Percentiles rank a stretch among this genome's conserved stretches.
phyloP scores from a whole-genome alignment of 371 early-diverging fungal genomes.

The Mortierella sp. region DNA sequence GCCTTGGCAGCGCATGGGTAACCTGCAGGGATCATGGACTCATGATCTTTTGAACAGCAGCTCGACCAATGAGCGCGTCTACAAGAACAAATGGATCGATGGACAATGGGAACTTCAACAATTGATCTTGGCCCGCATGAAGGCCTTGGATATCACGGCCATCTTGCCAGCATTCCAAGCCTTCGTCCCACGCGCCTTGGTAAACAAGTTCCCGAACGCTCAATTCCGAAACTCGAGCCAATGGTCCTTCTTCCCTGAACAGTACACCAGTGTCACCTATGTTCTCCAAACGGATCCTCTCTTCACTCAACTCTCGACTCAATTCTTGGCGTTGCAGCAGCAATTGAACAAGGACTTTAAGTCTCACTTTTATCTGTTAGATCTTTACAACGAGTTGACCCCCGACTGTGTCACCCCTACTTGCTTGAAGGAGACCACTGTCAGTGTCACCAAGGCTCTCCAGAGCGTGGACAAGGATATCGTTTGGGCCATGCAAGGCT shows the following conservation, averaged over 20 bases:
- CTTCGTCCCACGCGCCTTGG: conserved; percentile 30
- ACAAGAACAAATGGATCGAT: conserved; percentile 49
- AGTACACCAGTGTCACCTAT: conserved; percentile 42
- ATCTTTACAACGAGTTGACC: conserved; percentile 42
- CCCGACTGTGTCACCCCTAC: conserved; percentile 33
- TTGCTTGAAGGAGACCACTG: conserved; percentile 24
- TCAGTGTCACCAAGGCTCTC: conserved; percentile 27
- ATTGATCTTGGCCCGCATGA: conserved; percentile 26
- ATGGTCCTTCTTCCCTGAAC: conserved; percentile 30
- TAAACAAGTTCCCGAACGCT: conserved; percentile 24
- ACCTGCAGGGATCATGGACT: conserved; percentile 48
- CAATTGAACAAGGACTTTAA: conserved; percentile 25
- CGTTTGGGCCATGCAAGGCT: conserved; percentile 51
- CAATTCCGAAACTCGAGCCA: conserved; percentile 29
- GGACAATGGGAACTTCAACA: conserved; percentile 44
- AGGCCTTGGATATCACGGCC: conserved; percentile 26
- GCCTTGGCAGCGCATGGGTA: conserved; percentile 54
- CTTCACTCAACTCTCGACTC: conserved; percentile 17
- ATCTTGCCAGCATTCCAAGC: conserved; percentile 48
- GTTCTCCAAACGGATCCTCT: conserved; percentile 36
- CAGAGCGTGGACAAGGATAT: conserved; percentile 32
- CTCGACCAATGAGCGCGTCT: conserved; percentile 25
- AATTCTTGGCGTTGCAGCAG: conserved; percentile 35
- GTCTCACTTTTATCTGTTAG: conserved; percentile 35
- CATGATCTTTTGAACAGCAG: conserved; percentile 18